Percentiles rank a stretch among this genome's conserved stretches.
These are phyloP conservation scores for Globisporangium echinulatum DNA, from an alignment of 352 stramenopile genomes.

Conservation along the genomic window DNA sequence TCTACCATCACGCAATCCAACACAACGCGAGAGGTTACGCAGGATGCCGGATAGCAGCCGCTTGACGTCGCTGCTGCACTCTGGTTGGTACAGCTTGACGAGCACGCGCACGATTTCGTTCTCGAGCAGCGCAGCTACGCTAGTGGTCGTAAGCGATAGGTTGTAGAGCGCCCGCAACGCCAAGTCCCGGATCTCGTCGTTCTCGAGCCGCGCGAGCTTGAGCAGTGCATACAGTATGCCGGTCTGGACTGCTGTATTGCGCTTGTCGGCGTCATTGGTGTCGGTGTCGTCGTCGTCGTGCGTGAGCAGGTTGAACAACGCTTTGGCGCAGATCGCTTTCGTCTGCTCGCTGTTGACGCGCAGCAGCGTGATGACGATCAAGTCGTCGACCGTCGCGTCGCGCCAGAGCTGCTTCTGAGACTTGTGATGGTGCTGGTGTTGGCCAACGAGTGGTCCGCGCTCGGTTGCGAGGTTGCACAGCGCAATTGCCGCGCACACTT, in stretches of 20 bases:
- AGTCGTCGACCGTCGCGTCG: slow-evolving; percentile 72
- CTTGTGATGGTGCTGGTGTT: background rate
- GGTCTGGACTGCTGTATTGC: slow-evolving; percentile 63
- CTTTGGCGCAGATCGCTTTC: slow-evolving; percentile 78
- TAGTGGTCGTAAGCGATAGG: slow-evolving; percentile 45
- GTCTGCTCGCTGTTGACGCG: slow-evolving; percentile 77
- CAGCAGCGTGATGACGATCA: slow-evolving; percentile 83
- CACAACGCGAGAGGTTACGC: slow-evolving; percentile 44
- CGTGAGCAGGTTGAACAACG: slow-evolving; percentile 81
- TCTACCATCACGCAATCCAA: too few species aligned
- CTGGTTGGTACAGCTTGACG: slow-evolving; percentile 68
- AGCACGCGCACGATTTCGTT: slow-evolving; percentile 78
- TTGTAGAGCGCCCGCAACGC: slow-evolving; percentile 74
- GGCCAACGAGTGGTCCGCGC: slow-evolving; percentile 10
- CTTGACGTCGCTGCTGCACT: slow-evolving; percentile 76
- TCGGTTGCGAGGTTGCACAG: slow-evolving; percentile 83
- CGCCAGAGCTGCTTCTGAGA: slow-evolving; percentile 39
- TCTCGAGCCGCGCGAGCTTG: slow-evolving; percentile 76
- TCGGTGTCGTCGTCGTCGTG: slow-evolving; percentile 26
- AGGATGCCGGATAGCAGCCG: slow-evolving; percentile 68
- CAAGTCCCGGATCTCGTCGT: slow-evolving; percentile 65
- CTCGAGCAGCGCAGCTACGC: slow-evolving; percentile 51
- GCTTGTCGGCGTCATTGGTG: slow-evolving; percentile 11
- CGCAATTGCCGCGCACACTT: slow-evolving; percentile 77
- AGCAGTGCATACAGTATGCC: slow-evolving; percentile 82